These are phyloP conservation scores for Xylaria sp. DNA, from an alignment of 2,329 filamentous ascomycete species.

Conservation along the genomic window DNA sequence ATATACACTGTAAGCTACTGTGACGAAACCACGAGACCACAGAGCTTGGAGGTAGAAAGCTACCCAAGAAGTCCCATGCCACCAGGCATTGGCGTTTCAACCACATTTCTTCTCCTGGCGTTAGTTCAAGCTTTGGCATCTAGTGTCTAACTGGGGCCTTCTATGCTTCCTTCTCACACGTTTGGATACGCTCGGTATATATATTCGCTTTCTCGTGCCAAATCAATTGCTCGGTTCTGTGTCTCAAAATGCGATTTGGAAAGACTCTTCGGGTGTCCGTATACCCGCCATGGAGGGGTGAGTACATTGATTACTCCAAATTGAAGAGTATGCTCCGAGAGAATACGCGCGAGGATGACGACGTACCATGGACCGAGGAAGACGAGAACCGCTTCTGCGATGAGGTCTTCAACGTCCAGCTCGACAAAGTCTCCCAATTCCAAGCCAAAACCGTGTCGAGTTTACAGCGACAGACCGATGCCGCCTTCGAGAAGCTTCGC, in stretches of 20 bases:
- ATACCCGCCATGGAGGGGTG: conserved; percentile 88
- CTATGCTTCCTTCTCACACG: neutral
- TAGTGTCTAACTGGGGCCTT: neutral
- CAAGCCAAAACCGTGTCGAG: conserved; percentile 78
- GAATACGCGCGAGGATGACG: conserved; percentile 69
- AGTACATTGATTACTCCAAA: conserved; percentile 96
- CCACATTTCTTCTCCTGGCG: neutral
- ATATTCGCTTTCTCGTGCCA: neutral
- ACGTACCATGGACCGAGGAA: conserved; percentile 84
- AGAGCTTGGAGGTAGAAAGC: conserved; percentile 13
- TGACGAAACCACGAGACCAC: conserved; percentile 24
- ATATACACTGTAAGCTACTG: neutral
- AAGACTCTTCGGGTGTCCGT: conserved; percentile 83
- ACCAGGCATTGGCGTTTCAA: neutral
- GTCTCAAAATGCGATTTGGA: conserved; percentile 82
- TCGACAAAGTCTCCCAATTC: conserved; percentile 94
- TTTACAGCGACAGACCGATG: conserved; percentile 65
- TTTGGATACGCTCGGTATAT: neutral
- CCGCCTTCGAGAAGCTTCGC: conserved; percentile 75
- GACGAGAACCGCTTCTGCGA: conserved; percentile 95
- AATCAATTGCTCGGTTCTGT: conserved; percentile 1
- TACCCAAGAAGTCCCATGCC: neutral
- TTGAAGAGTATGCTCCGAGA: conserved; percentile 91
- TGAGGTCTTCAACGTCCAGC: conserved; percentile 91
- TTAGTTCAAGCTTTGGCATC: neutral